Percentiles rank a stretch among this genome's conserved stretches.
Evolutionary conservation across 2,329 filamentous ascomycete genomes (phyloP).

Genomic region (Cladosporium sp.): DNA sequence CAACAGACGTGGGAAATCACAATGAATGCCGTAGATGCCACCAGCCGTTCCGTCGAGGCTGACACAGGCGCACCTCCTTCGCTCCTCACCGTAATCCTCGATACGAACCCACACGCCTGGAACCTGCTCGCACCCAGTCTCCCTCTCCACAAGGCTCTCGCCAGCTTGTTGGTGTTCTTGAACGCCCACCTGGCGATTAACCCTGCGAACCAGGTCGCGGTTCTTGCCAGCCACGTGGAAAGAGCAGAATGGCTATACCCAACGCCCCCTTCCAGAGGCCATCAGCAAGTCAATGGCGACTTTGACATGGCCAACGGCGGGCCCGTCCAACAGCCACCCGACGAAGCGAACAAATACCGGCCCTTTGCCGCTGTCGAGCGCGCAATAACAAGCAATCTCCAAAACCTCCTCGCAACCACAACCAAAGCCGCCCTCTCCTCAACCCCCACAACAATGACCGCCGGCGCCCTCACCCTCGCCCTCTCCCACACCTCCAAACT

Average conservation of each 20-base stretch:
- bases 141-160: conserved; percentile 75
- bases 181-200: conserved; percentile 94
- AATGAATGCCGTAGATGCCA: conserved; percentile 63
- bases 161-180: conserved; percentile 89
- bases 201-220: conserved; percentile 84
- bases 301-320: conserved; percentile 23
- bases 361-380: conserved; percentile 84
- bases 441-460: conserved; percentile 76
- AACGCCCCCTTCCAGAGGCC: conserved; percentile 32
- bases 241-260: conserved; percentile 89
- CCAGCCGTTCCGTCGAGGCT: conserved; percentile 35
- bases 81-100: conserved; percentile 82
- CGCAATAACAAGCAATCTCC: conserved; percentile 68
- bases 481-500: conserved; percentile 86
- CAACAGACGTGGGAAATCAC: not conserved
- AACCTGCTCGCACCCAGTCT: conserved; percentile 67
- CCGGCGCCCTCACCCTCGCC: conserved; percentile 83
- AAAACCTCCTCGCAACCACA: conserved; percentile 65
- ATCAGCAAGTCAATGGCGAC: conserved; percentile 20
- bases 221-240: conserved; percentile 83
- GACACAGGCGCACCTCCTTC: conserved; percentile 55
- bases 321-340: conserved; percentile 26
- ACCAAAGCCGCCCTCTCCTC: conserved; percentile 56
- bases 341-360: conserved; percentile 79
- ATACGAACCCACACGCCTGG: conserved; percentile 96